A percentile compares a stretch with the other conserved stretches of the same genome.
phyloP scores from a whole-genome alignment of 495 filamentous ascomycete genomes.

The Lindgomyces ingoldianus region DNA sequence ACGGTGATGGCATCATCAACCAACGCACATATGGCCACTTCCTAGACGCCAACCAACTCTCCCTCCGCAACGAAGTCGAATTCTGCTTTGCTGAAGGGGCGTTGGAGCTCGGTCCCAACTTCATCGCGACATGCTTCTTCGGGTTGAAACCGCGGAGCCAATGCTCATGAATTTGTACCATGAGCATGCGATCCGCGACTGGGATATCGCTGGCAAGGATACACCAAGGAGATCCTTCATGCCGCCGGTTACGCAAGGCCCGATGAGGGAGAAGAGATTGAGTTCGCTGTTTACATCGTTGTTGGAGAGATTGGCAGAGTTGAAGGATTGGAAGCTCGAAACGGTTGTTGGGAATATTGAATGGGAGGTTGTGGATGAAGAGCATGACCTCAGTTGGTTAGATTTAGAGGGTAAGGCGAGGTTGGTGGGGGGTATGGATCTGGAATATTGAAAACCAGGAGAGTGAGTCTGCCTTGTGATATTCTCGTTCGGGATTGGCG shows the following conservation, averaged over 20 bases:
- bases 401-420: slow-evolving; percentile 5
- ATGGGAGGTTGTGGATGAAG: neutral
- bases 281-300: slow-evolving; percentile 5
- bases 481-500: neutral
- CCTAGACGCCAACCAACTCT: slow-evolving; percentile 9
- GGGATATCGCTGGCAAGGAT: neutral
- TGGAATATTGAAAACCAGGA: slow-evolving; percentile 43
- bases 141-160: neutral
- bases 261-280: neutral
- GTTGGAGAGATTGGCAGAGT: slow-evolving; percentile 15
- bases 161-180: slow-evolving; percentile 22
- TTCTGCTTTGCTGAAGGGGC: slow-evolving; percentile 16
- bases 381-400: slow-evolving; percentile 24
- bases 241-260: slow-evolving; percentile 20
- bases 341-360: slow-evolving; percentile 4
- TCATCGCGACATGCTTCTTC: slow-evolving; percentile 10
- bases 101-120: slow-evolving; percentile 16
- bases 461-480: slow-evolving; percentile 24
- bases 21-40: slow-evolving; percentile 14
- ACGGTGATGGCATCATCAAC: slow-evolving; percentile 16
- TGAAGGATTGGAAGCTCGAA: neutral
- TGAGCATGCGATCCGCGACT: slow-evolving; percentile 16
- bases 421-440: slow-evolving; percentile 11
- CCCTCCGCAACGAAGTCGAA: slow-evolving; percentile 21
- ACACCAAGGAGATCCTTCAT: neutral